Conservation (phyloP, 495 filamentous ascomycete species). For the Schizothecium vesticola region DNA sequence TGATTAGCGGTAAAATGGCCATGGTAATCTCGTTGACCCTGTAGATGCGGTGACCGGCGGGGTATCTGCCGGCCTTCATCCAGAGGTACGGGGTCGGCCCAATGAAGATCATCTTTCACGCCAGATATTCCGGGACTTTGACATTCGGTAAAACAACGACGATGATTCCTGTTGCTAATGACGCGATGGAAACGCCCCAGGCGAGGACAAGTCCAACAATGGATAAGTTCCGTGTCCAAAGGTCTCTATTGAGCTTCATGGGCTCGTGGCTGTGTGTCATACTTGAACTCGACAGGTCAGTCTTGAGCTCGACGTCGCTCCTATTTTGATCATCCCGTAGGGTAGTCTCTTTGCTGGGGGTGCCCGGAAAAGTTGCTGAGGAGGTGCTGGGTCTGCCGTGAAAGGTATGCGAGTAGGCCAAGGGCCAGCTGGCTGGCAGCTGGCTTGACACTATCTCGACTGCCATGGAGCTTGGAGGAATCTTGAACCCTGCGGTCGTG, state of each 20-base stretch:
- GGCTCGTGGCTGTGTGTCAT: neutral
- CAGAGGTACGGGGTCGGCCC: neutral
- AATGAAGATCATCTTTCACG: neutral
- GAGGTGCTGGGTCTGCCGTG: neutral
- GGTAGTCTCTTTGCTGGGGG: neutral
- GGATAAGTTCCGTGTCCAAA: conserved; percentile 1
- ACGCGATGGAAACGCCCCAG: neutral
- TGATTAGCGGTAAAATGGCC: neutral
- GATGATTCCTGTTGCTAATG: neutral
- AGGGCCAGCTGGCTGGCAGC: neutral
- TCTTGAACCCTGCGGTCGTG: too few relatives aligned
- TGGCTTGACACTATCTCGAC: neutral
- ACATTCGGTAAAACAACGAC: neutral
- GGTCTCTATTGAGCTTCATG: neutral
- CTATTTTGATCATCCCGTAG: neutral
- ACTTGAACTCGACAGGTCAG: too few relatives aligned
- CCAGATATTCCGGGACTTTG: neutral
- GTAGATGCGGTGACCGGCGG: neutral
- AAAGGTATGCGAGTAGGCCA: neutral
- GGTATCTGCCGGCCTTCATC: neutral
- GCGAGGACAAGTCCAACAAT: conserved; percentile 3
- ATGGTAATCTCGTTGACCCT: neutral
- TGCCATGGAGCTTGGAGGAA: too few relatives aligned
- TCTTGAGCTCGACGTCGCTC: neutral
- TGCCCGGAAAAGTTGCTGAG: neutral